These are phyloP conservation scores for Colletotrichum navitas DNA, from an alignment of 2,329 filamentous ascomycete genomes.

Conservation along the genomic window DNA sequence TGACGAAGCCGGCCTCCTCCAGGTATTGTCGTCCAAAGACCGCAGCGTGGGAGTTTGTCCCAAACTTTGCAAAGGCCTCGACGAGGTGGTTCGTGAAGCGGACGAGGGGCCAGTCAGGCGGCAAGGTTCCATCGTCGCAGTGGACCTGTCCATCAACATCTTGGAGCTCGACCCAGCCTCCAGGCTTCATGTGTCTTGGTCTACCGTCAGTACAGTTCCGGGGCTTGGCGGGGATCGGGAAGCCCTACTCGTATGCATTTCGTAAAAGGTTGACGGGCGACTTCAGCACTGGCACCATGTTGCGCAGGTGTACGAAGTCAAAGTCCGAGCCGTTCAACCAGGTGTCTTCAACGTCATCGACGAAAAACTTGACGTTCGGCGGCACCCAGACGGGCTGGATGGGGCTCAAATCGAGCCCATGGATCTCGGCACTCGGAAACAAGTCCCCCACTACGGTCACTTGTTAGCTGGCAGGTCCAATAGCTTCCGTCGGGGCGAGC, in stretches of 20 bases:
- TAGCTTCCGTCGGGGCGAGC: slow-evolving; percentile 41
- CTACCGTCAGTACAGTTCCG: not conserved
- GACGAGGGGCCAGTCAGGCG: slow-evolving; percentile 51
- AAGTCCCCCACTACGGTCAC: slow-evolving; percentile 51
- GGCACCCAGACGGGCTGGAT: slow-evolving; percentile 57
- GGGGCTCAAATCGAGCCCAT: slow-evolving; percentile 56
- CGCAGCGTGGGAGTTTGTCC: slow-evolving; percentile 54
- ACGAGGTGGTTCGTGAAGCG: slow-evolving; percentile 52
- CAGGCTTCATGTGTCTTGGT: slow-evolving; percentile 55
- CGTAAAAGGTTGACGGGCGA: slow-evolving; percentile 48
- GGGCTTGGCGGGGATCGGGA: too few relatives aligned
- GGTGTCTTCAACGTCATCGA: slow-evolving; percentile 52
- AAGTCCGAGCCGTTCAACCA: slow-evolving; percentile 47
- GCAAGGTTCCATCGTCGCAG: slow-evolving; percentile 53
- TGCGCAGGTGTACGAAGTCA: slow-evolving; percentile 51
- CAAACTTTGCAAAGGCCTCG: slow-evolving; percentile 54
- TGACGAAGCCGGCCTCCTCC: slow-evolving; percentile 56
- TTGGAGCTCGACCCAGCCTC: slow-evolving; percentile 61
- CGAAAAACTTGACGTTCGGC: slow-evolving; percentile 55
- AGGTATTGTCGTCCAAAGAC: slow-evolving; percentile 53
- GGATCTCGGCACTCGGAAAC: slow-evolving; percentile 54
- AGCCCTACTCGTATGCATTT: slow-evolving; percentile 48
- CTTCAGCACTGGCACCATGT: slow-evolving; percentile 57
- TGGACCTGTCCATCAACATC: slow-evolving; percentile 58
- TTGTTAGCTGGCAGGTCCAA: slow-evolving; percentile 33